A percentile compares a stretch with the other conserved stretches of the same genome.
These are phyloP conservation scores for Trichoderma lentiforme DNA, from an alignment of 2,329 filamentous ascomycete species.

Conservation along the genomic window DNA sequence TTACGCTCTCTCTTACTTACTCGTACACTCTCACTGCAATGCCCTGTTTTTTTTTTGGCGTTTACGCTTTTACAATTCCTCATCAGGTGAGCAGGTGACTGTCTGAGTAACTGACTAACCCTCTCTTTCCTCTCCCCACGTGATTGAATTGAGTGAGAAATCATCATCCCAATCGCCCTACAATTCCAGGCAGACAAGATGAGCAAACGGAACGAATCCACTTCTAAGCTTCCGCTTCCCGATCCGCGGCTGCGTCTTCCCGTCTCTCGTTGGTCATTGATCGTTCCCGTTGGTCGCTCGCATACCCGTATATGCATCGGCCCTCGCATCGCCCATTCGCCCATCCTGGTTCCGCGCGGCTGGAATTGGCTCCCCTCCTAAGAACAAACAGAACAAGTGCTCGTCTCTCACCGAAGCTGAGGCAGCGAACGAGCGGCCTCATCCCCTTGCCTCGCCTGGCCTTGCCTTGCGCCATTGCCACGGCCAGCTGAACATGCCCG, in stretches of 20 bases:
- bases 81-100: background rate
- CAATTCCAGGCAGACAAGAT: background rate
- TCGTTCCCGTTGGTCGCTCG: background rate
- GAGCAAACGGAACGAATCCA: background rate
- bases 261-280: background rate
- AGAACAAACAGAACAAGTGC: background rate
- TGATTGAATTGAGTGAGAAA: too few species aligned
- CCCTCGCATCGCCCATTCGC: background rate
- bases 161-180: background rate
- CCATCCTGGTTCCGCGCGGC: background rate
- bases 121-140: too few species aligned
- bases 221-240: background rate
- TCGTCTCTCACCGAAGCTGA: constrained; percentile 9
- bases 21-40: background rate
- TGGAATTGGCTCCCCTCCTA: background rate
- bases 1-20: background rate
- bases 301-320: background rate
- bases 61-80: background rate
- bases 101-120: background rate
- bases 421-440: background rate
- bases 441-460: background rate
- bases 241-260: background rate
- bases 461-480: background rate
- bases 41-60: background rate
- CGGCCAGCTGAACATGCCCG: constrained; percentile 3